Conservation (phyloP, 2,329 filamentous ascomycete species). For the Coccinonectria pachysandricola region DNA sequence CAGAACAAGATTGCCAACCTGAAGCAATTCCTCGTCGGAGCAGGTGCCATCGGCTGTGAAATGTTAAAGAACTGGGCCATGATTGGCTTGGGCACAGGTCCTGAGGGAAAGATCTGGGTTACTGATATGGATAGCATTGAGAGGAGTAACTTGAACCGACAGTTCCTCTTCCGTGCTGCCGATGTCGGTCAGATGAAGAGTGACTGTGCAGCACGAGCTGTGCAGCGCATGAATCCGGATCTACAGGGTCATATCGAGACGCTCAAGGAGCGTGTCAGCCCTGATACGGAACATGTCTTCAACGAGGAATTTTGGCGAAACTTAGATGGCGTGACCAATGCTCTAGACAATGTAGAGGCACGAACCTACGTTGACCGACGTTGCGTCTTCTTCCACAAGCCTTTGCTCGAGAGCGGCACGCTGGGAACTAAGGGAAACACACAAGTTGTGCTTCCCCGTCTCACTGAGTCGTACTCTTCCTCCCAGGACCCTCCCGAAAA, state of each 20-base stretch:
- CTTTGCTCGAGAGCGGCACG: constrained; percentile 89
- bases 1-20: constrained; percentile 89
- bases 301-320: constrained; percentile 84
- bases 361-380: constrained; percentile 92
- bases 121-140: constrained; percentile 99
- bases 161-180: constrained; percentile 88
- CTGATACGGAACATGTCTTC: constrained; percentile 89
- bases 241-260: constrained; percentile 75
- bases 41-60: constrained; percentile 94
- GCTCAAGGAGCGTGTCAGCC: constrained; percentile 79
- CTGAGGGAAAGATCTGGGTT: constrained; percentile 78
- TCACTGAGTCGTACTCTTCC: constrained; percentile 91
- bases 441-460: constrained; percentile 79
- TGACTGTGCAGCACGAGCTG: constrained; percentile 82
- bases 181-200: constrained; percentile 97
- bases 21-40: constrained; percentile 88
- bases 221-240: constrained; percentile 91
- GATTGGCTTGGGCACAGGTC: constrained; percentile 87
- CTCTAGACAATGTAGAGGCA: constrained; percentile 93
- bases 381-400: constrained; percentile 97
- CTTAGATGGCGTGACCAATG: constrained; percentile 90
- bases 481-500: constrained; percentile 97
- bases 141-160: constrained; percentile 95
- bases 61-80: constrained; percentile 99
- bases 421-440: constrained; percentile 99